Conservation (phyloP, 352 stramenopile genomes). For the Aphanomyces euteiches region DNA sequence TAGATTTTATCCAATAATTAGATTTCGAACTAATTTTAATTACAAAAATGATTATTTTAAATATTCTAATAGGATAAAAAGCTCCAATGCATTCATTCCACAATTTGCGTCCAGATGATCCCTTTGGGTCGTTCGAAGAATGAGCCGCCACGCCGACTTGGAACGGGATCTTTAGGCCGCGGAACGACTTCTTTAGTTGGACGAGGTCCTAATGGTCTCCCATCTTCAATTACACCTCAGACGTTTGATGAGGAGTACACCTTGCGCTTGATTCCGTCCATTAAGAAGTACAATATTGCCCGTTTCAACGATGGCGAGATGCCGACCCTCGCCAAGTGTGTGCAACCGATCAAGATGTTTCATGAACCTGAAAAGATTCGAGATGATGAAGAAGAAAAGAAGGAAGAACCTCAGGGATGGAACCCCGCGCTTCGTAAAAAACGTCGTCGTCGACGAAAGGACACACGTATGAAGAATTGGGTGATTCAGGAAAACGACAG, state of each 20-base stretch:
- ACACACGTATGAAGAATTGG: constrained; percentile 73
- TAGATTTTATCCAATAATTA: neutral
- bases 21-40: too few species aligned
- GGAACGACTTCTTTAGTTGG: constrained; percentile 5
- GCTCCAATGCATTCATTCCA: constrained; percentile 15
- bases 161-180: neutral
- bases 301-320: constrained; percentile 70
- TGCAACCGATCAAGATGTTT: constrained; percentile 85
- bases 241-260: constrained; percentile 62
- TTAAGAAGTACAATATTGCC: constrained; percentile 86
- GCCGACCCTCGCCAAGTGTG: constrained; percentile 53
- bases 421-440: constrained; percentile 73
- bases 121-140: constrained; percentile 5
- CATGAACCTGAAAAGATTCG: constrained; percentile 67
- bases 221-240: constrained; percentile 1
- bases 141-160: neutral
- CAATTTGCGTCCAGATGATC: constrained; percentile 8
- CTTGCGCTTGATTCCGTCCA: constrained; percentile 75
- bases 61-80: neutral
- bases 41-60: too few species aligned
- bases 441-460: constrained; percentile 65
- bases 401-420: constrained; percentile 61
- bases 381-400: constrained; percentile 78
- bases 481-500: constrained; percentile 79
- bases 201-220: constrained; percentile 5